Evolutionary conservation across 2,329 filamentous ascomycete genomes (phyloP).

Genomic region (Penicillium sp.): DNA sequence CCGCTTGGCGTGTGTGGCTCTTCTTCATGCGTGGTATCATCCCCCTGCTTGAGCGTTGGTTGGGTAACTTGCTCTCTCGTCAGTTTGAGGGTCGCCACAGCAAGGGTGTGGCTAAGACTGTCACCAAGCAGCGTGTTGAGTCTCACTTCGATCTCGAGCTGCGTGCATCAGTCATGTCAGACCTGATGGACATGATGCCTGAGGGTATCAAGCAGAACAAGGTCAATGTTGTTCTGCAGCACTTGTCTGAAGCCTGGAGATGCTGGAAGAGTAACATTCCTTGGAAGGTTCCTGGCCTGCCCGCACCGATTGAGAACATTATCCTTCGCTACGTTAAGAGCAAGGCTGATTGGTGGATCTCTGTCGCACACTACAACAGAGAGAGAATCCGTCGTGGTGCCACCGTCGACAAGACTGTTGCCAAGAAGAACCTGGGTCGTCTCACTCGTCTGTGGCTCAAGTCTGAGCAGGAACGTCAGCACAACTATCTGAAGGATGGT

Average conservation of each 20-base stretch:
- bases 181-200: constrained; percentile 99
- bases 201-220: constrained; percentile 99
- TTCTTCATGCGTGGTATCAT: constrained; percentile 99
- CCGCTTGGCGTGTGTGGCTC: constrained; percentile 97
- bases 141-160: constrained; percentile 98
- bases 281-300: constrained; percentile 96
- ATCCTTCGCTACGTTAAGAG: constrained; percentile 98
- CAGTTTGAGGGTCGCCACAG: constrained; percentile 98
- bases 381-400: constrained; percentile 95
- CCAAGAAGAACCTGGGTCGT: constrained; percentile 97
- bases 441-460: constrained; percentile 96
- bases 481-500: constrained; percentile 99
- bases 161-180: constrained; percentile 96
- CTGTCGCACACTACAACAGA: constrained; percentile 96
- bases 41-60: constrained; percentile 92
- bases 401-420: constrained; percentile 98
- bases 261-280: constrained; percentile 99
- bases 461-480: constrained; percentile 95
- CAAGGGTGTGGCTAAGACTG: constrained; percentile 98
- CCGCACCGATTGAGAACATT: constrained; percentile 97
- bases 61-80: constrained; percentile 92
- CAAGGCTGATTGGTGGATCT: constrained; percentile 99
- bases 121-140: constrained; percentile 98
- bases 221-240: constrained; percentile 95
- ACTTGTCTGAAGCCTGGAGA: constrained; percentile 96